Evolutionary conservation across 2,329 filamentous ascomycete genomes (phyloP).

Genomic region (Aschersonia sp.): DNA sequence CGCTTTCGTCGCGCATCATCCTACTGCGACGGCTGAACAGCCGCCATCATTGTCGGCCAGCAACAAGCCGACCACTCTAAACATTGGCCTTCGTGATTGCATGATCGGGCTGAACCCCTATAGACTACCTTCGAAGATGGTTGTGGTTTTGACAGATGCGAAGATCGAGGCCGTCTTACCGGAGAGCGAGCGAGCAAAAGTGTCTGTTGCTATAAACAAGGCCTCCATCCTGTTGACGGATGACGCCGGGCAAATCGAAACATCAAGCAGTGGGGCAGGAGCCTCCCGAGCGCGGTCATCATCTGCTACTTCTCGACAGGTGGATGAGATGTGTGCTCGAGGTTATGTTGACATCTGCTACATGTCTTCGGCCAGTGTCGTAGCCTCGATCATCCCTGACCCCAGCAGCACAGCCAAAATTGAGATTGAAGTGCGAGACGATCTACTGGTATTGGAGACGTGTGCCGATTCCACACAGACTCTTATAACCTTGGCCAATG

Average conservation of each 20-base stretch:
- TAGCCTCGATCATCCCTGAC: constrained; percentile 42
- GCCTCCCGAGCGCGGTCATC: constrained; percentile 12
- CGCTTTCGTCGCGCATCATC: constrained; percentile 18
- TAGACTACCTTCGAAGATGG: constrained; percentile 56
- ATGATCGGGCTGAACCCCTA: constrained; percentile 74
- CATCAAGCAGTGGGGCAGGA: constrained; percentile 4
- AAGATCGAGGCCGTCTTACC: constrained; percentile 55
- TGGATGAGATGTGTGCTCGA: constrained; percentile 41
- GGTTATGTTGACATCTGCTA: constrained; percentile 82
- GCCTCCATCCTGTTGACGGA: constrained; percentile 75
- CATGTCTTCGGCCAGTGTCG: constrained; percentile 65
- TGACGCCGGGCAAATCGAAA: constrained; percentile 33
- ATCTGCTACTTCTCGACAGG: constrained; percentile 30
- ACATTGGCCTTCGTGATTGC: constrained; percentile 68
- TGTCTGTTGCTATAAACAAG: constrained; percentile 57
- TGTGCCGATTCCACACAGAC: constrained; percentile 97
- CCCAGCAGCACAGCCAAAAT: constrained; percentile 43
- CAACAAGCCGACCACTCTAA: constrained; percentile 48
- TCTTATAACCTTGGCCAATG: constrained; percentile 63
- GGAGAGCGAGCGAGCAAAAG: constrained; percentile 47
- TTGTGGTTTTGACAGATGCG: constrained; percentile 67
- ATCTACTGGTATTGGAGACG: constrained; percentile 80
- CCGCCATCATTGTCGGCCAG: constrained; percentile 10
- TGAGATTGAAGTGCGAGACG: constrained; percentile 70
- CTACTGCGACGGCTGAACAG: neutral